phyloP scores from a whole-genome alignment of 2,329 filamentous ascomycete species.

The Phyllosticta citrichinensis region DNA sequence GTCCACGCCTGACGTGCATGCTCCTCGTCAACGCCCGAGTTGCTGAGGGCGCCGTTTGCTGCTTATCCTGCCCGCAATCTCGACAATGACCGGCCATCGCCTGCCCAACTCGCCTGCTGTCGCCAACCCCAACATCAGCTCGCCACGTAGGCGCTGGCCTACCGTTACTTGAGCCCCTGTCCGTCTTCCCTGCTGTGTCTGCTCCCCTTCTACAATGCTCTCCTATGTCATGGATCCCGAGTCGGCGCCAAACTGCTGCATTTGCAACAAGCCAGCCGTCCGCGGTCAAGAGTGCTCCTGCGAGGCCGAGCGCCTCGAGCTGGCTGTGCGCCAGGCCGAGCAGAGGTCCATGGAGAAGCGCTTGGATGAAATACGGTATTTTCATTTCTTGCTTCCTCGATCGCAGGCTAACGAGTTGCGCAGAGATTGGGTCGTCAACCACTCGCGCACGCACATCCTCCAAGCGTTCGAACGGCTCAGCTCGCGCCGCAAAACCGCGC shows the following conservation, averaged over 20 bases:
- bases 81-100: neutral
- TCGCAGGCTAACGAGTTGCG: neutral
- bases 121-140: neutral
- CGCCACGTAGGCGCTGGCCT: neutral
- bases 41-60: neutral
- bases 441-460: slow-evolving; percentile 36
- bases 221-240: slow-evolving; percentile 18
- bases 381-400: neutral
- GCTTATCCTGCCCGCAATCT: neutral
- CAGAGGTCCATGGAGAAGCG: slow-evolving; percentile 27
- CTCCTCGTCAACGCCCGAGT: neutral
- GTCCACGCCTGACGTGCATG: neutral
- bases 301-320: slow-evolving; percentile 29
- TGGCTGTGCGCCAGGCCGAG: slow-evolving; percentile 31
- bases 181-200: neutral
- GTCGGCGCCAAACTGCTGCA: slow-evolving; percentile 30
- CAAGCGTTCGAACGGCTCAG: slow-evolving; percentile 33
- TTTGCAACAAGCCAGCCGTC: slow-evolving; percentile 27
- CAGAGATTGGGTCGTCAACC: slow-evolving; percentile 38
- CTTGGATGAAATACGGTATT: slow-evolving; percentile 23
- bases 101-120: neutral
- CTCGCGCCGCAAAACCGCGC: slow-evolving; percentile 30
- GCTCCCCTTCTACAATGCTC: neutral
- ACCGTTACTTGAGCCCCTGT: neutral
- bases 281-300: slow-evolving; percentile 29